Evolutionary conservation across 1,284 basidiomycete genomes (phyloP).

Genomic region (Marasmius sp.): DNA sequence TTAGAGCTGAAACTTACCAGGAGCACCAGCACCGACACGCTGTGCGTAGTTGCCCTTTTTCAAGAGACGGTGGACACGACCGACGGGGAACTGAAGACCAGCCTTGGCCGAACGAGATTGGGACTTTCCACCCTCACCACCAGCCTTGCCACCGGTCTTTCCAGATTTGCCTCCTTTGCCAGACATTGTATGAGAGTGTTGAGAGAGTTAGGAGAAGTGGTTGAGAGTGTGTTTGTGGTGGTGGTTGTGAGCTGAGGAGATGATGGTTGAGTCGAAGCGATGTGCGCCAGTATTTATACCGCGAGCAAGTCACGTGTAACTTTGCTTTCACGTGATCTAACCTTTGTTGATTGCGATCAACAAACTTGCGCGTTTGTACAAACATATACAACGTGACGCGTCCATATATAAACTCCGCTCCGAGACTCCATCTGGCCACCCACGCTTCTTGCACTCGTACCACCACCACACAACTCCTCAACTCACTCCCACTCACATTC

Average conservation of each 20-base stretch:
- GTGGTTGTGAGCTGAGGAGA: constrained; percentile 15
- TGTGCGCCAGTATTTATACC: constrained; percentile 36
- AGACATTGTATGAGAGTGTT: constrained; percentile 38
- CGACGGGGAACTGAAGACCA: constrained; percentile 86
- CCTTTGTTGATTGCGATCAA: constrained; percentile 16
- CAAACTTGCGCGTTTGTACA: constrained; percentile 27
- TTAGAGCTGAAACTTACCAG: constrained; percentile 49
- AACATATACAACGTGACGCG: constrained; percentile 32
- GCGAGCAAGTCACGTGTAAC: constrained; percentile 31
- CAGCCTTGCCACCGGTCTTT: constrained; percentile 62
- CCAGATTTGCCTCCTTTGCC: constrained; percentile 59
- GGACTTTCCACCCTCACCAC: constrained; percentile 49
- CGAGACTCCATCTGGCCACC: neutral
- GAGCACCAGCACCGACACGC: constrained; percentile 78
- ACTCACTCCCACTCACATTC: constrained; percentile 15
- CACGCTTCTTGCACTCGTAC: constrained; percentile 11
- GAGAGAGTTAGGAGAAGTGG: constrained; percentile 13
- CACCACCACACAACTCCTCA: constrained; percentile 17
- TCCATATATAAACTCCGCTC: constrained; percentile 35
- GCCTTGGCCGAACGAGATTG: constrained; percentile 70
- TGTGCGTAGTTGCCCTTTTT: constrained; percentile 86
- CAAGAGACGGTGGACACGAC: constrained; percentile 87
- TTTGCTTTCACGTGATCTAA: constrained; percentile 33
- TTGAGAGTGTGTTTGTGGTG: constrained; percentile 18
- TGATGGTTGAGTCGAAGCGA: constrained; percentile 11